Evolutionary conservation across 306 rosid species (phyloP).

Genomic region (Luffa aegyptiaca): DNA sequence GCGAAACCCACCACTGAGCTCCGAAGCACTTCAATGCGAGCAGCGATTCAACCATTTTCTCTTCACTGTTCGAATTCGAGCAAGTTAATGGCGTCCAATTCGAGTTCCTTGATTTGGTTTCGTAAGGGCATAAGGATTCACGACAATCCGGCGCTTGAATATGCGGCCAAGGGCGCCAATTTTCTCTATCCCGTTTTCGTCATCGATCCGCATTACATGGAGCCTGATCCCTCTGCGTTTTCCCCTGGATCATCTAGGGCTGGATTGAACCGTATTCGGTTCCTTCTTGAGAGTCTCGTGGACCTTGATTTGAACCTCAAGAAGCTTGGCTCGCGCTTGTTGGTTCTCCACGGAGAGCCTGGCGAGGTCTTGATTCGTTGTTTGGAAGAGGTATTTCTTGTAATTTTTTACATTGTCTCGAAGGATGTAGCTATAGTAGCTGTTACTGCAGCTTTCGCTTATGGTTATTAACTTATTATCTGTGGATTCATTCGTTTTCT

Average conservation of each 20-base stretch:
- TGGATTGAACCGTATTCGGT: constrained; percentile 61
- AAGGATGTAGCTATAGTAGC: not conserved
- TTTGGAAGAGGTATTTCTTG: constrained; percentile 53
- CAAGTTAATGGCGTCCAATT: constrained; percentile 32
- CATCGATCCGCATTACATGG: constrained; percentile 82
- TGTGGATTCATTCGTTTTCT: constrained; percentile 2
- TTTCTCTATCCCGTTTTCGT: constrained; percentile 60
- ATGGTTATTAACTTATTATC: not conserved
- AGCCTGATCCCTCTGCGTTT: constrained; percentile 44
- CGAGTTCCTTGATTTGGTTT: constrained; percentile 70
- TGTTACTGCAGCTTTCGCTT: not conserved
- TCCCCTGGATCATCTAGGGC: constrained; percentile 54
- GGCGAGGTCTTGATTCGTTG: constrained; percentile 46
- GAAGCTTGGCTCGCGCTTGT: constrained; percentile 64
- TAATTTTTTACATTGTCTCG: not conserved
- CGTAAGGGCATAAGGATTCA: constrained; percentile 88
- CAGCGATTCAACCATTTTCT: not conserved
- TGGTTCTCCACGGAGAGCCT: constrained; percentile 72
- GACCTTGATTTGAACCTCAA: constrained; percentile 56
- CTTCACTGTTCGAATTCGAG: not conserved
- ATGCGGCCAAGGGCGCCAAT: constrained; percentile 30
- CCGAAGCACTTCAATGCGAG: constrained; percentile 11
- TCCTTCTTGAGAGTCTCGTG: constrained; percentile 60
- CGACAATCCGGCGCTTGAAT: constrained; percentile 80
- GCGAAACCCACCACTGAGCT: constrained; percentile 24